phyloP scores from a whole-genome alignment of 306 rosid genomes.

The Oxytropis ochrocephala region DNA sequence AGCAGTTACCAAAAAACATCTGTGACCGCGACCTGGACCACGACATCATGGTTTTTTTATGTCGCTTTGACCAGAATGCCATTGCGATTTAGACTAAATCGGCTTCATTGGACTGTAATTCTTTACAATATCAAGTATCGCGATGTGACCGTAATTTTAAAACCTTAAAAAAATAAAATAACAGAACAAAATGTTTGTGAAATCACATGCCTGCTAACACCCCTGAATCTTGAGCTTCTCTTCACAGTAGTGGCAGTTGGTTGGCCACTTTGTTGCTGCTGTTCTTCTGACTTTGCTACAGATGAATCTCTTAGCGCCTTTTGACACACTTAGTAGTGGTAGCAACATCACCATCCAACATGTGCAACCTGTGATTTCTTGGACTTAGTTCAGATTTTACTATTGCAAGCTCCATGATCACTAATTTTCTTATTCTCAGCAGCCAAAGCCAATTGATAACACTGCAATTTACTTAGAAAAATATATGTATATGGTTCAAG shows the following conservation, averaged over 20 bases:
- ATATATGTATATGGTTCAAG: not conserved
- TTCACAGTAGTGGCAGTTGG: slow-evolving; percentile 45
- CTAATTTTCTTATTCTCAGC: not conserved
- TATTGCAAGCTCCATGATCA: slow-evolving; percentile 36
- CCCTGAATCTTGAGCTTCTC: slow-evolving; percentile 77
- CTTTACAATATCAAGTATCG: too few relatives aligned
- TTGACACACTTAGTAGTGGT: slow-evolving; percentile 29
- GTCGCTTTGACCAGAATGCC: too few relatives aligned
- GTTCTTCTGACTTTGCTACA: not conserved
- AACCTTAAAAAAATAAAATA: not conserved
- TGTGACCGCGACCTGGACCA: too few relatives aligned
- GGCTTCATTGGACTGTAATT: too few relatives aligned
- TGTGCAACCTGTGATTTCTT: slow-evolving; percentile 26
- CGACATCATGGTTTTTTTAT: too few relatives aligned
- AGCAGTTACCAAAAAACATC: not conserved
- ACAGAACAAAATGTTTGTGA: not conserved
- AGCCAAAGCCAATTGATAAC: not conserved
- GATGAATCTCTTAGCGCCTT: slow-evolving; percentile 46
- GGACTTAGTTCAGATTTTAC: slow-evolving; percentile 41
- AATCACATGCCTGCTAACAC: slow-evolving; percentile 63
- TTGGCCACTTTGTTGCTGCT: slow-evolving; percentile 30
- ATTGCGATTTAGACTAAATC: too few relatives aligned
- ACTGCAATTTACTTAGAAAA: not conserved
- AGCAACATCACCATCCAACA: slow-evolving; percentile 32
- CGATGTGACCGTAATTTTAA: too few relatives aligned